These are phyloP conservation scores for Eudorina sp. DNA, from an alignment of 139 green algal genomes.

Conservation along the genomic window DNA sequence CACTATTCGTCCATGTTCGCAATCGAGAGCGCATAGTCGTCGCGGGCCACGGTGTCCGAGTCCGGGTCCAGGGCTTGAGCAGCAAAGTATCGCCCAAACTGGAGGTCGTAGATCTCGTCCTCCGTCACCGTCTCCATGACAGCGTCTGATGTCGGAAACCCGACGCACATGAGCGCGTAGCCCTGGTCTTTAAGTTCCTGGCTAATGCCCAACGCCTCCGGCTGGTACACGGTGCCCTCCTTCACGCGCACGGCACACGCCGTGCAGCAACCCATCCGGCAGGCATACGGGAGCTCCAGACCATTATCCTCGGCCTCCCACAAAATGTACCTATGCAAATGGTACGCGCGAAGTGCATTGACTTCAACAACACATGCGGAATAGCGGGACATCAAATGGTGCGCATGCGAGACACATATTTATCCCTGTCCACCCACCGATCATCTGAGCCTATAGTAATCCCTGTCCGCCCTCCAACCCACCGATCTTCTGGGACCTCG, in stretches of 20 bases:
- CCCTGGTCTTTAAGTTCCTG: conserved; percentile 80
- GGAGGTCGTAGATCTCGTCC: conserved; percentile 97
- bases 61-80: conserved; percentile 80
- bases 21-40: conserved; percentile 94
- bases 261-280: conserved; percentile 98
- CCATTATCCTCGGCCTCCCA: conserved; percentile 95
- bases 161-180: conserved; percentile 97
- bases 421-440: too few relatives aligned
- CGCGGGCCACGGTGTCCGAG: conserved; percentile 77
- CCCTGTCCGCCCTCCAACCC: too few relatives aligned
- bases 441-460: too few relatives aligned
- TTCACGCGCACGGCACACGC: conserved; percentile 93
- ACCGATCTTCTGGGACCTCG: conserved; percentile 91
- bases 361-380: too few relatives aligned
- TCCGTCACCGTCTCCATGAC: conserved; percentile 77
- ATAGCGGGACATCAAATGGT: too few relatives aligned
- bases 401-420: too few relatives aligned
- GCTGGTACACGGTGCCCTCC: conserved; percentile 79
- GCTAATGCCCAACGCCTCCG: conserved; percentile 82
- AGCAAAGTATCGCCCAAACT: conserved; percentile 92
- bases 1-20: conserved; percentile 88
- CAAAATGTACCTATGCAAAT: conserved; percentile 97
- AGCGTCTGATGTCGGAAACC: conserved; percentile 77
- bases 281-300: conserved; percentile 94
- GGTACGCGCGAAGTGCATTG: too few relatives aligned